Conservation (phyloP, 202 grass and related monocot species). For the Cymbopogon flexuosus region DNA sequence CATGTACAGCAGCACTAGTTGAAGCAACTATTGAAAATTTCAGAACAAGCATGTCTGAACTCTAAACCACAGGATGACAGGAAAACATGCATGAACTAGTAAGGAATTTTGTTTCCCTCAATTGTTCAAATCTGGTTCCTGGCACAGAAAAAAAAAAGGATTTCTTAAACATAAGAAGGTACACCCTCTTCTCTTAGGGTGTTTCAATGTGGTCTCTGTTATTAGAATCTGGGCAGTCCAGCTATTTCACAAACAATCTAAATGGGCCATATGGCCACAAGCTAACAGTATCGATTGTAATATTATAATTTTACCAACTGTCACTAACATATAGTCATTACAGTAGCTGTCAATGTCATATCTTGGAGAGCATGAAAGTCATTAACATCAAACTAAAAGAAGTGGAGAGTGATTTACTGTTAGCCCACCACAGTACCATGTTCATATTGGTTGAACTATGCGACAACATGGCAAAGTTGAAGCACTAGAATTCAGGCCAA, state of each 20-base stretch:
- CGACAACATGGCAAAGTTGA: neutral
- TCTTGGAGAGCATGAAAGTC: neutral
- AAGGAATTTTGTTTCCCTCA: neutral
- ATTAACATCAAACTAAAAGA: neutral
- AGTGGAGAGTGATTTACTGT: neutral
- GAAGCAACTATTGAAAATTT: slow-evolving; percentile 26
- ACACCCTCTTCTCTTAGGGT: neutral
- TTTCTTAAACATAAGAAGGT: neutral
- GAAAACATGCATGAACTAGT: slow-evolving; percentile 17
- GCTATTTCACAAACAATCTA: neutral
- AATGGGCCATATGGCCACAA: neutral
- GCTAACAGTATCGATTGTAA: neutral
- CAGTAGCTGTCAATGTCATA: neutral
- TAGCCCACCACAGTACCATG: neutral
- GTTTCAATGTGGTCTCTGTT: neutral
- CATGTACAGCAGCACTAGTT: slow-evolving; percentile 2
- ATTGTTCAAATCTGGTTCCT: no score
- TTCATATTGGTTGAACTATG: slow-evolving; percentile 14
- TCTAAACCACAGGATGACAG: slow-evolving; percentile 13
- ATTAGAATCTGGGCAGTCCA: neutral
- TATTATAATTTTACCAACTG: neutral
- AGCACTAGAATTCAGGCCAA: slow-evolving; percentile 19
- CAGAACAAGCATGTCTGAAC: neutral
- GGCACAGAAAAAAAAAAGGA: no score
- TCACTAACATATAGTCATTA: neutral